Evolutionary conservation across 768 basidiomycete genomes (phyloP), one percentile per base, ranked within the genome.

Genomic region (Lentinula lateritia): DNA sequence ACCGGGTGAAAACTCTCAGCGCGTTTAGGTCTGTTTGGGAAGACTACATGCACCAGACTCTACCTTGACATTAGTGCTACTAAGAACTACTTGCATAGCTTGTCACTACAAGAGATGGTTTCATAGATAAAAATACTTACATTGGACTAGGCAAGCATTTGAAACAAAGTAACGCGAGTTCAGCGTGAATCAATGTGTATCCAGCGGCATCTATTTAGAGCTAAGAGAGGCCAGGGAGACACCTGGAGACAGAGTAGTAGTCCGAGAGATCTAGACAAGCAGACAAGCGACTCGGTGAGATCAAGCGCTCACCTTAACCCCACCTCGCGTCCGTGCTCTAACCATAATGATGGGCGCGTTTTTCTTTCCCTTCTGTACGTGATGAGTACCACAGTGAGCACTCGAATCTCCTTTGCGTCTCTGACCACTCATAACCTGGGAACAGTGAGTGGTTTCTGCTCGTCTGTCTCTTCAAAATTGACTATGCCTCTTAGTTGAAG

Each of bases 371-470:
- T 12, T 28, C 41, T 32, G 15, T 32, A 61, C 45, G 46, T 63
- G 55, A 67, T 66, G 63, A 63, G 65, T 61, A 4, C 56, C 32
- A 35, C 43, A 28, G 45, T 12, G 15, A 23, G 64, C 35, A 67
- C 76, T 61, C 85, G 86, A 65, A 75, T 90, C 62, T 83, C 89
- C 18, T 90, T 90, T 73, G 80, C 91, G 55, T 84, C 86, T 53
- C 75, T 93, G 68, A 90, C 88, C 10, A 77, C 80, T 60, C 94
- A 94, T 73, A 96, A 95, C 74, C 75, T 95, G 50, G 93, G 93
- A 56, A 88, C 89, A 1, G 83, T 89, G 58, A 81, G 88, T 1
- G 23, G 16, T 45, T 55, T 43, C 62, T 32, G 87, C 83, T 68
- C 18, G 2, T 69, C 82, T 45, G 81, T 88, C 73, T 48, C n/a